A percentile compares a stretch with the other conserved stretches of the same genome.
These are phyloP conservation scores for Elaeis guineensis DNA, from an alignment of 176 grass and related monocot genomes.

Conservation along the genomic window DNA sequence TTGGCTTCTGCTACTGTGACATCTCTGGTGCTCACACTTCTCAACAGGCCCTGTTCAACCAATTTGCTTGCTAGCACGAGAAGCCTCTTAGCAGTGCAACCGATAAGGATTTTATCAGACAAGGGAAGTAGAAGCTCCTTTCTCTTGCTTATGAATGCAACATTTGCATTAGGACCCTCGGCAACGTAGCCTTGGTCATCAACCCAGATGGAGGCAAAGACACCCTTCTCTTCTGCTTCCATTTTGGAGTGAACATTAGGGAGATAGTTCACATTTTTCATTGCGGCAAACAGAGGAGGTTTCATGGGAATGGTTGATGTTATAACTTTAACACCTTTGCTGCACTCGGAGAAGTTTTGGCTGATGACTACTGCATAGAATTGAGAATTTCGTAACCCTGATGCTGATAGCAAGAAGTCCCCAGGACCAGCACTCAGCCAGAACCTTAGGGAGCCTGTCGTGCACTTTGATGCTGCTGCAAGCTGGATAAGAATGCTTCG, in stretches of 20 bases:
- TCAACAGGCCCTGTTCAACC: slow-evolving; percentile 34
- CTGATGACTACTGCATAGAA: slow-evolving; percentile 78
- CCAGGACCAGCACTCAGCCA: slow-evolving; percentile 69
- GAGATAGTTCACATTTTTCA: slow-evolving; percentile 93
- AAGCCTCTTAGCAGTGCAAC: slow-evolving; percentile 65
- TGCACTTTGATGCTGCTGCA: slow-evolving; percentile 62
- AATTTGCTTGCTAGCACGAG: slow-evolving; percentile 53
- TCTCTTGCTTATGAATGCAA: slow-evolving; percentile 51
- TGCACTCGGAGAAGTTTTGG: slow-evolving; percentile 46
- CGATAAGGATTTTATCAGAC: slow-evolving; percentile 63
- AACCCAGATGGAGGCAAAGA: slow-evolving; percentile 67
- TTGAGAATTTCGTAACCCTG: slow-evolving; percentile 29
- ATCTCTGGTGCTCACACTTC: slow-evolving; percentile 13
- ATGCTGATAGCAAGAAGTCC: slow-evolving; percentile 64
- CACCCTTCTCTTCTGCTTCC: slow-evolving; percentile 72
- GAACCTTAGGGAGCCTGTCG: slow-evolving; percentile 71
- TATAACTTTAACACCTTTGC: slow-evolving; percentile 50
- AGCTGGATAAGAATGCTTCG: slow-evolving; percentile 59
- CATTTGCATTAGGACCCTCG: slow-evolving; percentile 79
- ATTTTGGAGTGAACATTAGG: slow-evolving; percentile 79
- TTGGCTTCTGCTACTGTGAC: slow-evolving; percentile 42
- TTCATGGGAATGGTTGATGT: slow-evolving; percentile 80
- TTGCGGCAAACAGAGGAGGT: slow-evolving; percentile 62
- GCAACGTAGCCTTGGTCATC: slow-evolving; percentile 52
- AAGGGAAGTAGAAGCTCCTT: slow-evolving; percentile 50